Conservation (phyloP, 208 protist genomes). For the Crithidia sp. region DNA sequence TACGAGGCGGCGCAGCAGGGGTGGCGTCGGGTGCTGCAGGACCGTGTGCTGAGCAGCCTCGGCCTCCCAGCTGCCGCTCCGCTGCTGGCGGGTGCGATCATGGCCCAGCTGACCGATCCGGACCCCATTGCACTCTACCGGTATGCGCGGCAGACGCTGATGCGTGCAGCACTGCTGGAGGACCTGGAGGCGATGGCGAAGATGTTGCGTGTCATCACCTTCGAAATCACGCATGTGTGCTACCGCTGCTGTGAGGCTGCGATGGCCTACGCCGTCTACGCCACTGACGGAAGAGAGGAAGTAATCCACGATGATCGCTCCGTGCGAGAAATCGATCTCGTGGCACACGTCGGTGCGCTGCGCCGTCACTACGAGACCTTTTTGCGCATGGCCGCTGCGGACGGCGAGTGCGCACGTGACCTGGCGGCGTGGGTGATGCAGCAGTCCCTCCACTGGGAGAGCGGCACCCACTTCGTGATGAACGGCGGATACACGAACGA, state of each 20-base stretch:
- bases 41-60: constrained; percentile 24
- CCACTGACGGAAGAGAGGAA: not conserved
- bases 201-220: constrained; percentile 6
- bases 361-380: constrained; percentile 48
- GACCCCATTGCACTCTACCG: constrained; percentile 23
- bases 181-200: constrained; percentile 38
- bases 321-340: too few species aligned
- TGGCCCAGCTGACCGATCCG: constrained; percentile 59
- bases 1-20: constrained; percentile 25
- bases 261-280: constrained; percentile 25
- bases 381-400: constrained; percentile 37
- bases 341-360: constrained; percentile 39
- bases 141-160: constrained; percentile 43
- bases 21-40: constrained; percentile 37
- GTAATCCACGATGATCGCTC: not conserved
- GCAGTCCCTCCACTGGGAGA: constrained; percentile 35
- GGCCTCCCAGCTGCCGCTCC: constrained; percentile 47
- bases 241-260: constrained; percentile 44
- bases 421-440: constrained; percentile 68
- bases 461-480: constrained; percentile 23
- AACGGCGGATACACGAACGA: not conserved
- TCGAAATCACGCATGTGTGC: constrained; percentile 38
- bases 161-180: constrained; percentile 38
- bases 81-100: constrained; percentile 56
- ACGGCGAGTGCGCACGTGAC: constrained; percentile 47